A percentile compares a stretch with the other conserved stretches of the same genome.
phyloP scores from a whole-genome alignment of 176 grass and related monocot genomes.

The Cenchrus americanus region DNA sequence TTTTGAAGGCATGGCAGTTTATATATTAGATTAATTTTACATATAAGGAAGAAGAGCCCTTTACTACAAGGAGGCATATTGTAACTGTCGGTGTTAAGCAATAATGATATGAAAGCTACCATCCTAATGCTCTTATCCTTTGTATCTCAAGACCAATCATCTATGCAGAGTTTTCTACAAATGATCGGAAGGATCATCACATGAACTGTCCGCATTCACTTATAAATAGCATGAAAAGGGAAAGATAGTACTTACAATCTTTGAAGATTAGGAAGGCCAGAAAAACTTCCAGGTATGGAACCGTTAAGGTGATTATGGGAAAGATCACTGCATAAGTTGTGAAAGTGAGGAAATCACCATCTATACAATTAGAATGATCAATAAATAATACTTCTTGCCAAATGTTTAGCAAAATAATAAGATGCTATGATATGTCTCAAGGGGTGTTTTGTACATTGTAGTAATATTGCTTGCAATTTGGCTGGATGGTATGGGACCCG shows the following conservation, averaged over 20 bases:
- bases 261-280: slow-evolving; percentile 64
- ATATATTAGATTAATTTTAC: neutral
- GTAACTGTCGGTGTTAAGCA: neutral
- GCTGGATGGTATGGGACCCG: slow-evolving; percentile 60
- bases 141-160: slow-evolving; percentile 5
- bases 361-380: neutral
- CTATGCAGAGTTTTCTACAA: slow-evolving; percentile 3
- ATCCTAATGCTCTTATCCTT: neutral
- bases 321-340: slow-evolving; percentile 65
- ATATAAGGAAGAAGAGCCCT: neutral
- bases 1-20: neutral
- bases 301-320: slow-evolving; percentile 67
- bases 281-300: slow-evolving; percentile 67
- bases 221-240: slow-evolving; percentile 24
- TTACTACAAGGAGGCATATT: neutral
- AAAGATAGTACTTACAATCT: slow-evolving; percentile 57
- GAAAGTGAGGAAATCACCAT: slow-evolving; percentile 16
- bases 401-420: slow-evolving; percentile 33
- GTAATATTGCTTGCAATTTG: slow-evolving; percentile 67
- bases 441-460: slow-evolving; percentile 53
- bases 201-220: neutral
- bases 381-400: slow-evolving; percentile 4
- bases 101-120: neutral
- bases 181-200: neutral
- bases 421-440: slow-evolving; percentile 9